Conservation (phyloP, 257 asterid genomes). For the Nicotiana undulata region DNA sequence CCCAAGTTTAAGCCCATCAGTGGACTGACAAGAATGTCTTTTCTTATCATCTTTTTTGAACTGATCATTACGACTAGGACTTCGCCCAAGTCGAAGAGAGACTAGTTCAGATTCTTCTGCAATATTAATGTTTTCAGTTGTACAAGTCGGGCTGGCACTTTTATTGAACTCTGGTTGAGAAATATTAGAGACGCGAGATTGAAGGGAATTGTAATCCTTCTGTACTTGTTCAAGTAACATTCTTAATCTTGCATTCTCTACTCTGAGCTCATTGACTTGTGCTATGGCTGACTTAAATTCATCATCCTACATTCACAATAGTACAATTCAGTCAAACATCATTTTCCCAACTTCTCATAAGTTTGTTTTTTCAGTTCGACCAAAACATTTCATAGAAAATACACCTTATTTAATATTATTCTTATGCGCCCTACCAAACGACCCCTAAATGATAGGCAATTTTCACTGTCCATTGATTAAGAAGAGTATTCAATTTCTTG, state of each 20-base stretch:
- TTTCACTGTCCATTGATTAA: neutral
- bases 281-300: slow-evolving; percentile 37
- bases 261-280: slow-evolving; percentile 47
- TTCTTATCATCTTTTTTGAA: slow-evolving; percentile 19
- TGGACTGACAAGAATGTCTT: slow-evolving; percentile 3
- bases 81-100: slow-evolving; percentile 64
- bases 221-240: slow-evolving; percentile 42
- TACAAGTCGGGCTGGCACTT: neutral
- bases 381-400: neutral
- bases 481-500: neutral
- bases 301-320: slow-evolving; percentile 37
- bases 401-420: too few relatives aligned
- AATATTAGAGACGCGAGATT: slow-evolving; percentile 29
- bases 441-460: neutral
- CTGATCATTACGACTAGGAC: slow-evolving; percentile 13
- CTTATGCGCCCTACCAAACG: too few relatives aligned
- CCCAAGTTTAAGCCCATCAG: slow-evolving; percentile 30
- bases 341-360: neutral
- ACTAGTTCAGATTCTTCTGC: slow-evolving; percentile 49
- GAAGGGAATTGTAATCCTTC: slow-evolving; percentile 50
- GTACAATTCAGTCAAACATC: neutral
- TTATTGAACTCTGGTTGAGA: slow-evolving; percentile 21
- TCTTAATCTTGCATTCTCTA: slow-evolving; percentile 63
- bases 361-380: neutral
- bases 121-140: neutral